phyloP scores from a whole-genome alignment of 768 basidiomycete species.

The Podaxis rugospora region DNA sequence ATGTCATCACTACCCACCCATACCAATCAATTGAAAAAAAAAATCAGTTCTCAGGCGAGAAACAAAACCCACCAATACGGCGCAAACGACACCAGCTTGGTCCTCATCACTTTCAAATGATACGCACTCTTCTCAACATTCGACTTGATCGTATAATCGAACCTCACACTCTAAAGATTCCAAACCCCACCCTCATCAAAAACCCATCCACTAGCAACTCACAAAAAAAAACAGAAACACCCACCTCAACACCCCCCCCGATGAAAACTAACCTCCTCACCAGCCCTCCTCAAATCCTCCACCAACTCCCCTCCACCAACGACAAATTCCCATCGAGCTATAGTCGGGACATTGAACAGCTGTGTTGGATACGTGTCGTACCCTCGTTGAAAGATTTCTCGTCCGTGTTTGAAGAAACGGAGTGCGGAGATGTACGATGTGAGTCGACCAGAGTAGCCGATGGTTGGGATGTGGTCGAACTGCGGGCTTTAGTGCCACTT shows the following conservation, averaged over 20 bases:
- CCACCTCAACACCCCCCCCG: neutral
- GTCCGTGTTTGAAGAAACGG: conserved; percentile 18
- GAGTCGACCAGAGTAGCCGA: conserved; percentile 21
- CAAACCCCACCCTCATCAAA: neutral
- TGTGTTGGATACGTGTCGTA: conserved; percentile 20
- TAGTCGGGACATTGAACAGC: conserved; percentile 23
- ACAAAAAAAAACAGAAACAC: neutral
- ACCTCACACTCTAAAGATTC: neutral
- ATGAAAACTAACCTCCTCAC: conserved; percentile 1
- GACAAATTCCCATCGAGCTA: conserved; percentile 23
- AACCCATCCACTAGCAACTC: neutral
- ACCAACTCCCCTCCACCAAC: conserved; percentile 22
- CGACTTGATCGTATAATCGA: conserved; percentile 1
- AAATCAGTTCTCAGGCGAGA: neutral
- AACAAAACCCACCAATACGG: neutral
- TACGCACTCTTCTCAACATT: neutral
- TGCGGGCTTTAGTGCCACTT: neutral
- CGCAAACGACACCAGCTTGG: neutral
- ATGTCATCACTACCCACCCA: conserved; percentile 1
- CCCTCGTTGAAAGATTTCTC: conserved; percentile 21
- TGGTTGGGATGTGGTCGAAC: conserved; percentile 15
- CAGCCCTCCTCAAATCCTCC: conserved; percentile 28
- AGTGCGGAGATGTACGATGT: conserved; percentile 20
- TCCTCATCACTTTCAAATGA: neutral
- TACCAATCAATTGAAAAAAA: neutral